phyloP scores from a whole-genome alignment of 768 basidiomycete genomes.

The Serpula lacrymans region DNA sequence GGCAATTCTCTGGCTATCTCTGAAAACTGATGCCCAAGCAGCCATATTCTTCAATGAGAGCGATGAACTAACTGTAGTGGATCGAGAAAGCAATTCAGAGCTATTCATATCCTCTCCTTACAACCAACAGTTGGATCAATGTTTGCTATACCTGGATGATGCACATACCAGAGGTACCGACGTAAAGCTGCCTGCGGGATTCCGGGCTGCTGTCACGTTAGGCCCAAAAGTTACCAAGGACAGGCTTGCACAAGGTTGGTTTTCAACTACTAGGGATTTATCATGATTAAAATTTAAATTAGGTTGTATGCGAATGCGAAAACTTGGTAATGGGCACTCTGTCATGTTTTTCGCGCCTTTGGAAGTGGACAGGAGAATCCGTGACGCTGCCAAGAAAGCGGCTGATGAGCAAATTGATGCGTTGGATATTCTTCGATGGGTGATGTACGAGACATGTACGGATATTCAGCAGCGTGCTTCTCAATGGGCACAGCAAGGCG shows the following conservation, averaged over 20 bases:
- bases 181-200: constrained; percentile 39
- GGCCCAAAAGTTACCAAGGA: constrained; percentile 51
- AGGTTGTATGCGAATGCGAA: constrained; percentile 56
- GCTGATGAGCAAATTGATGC: constrained; percentile 5
- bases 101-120: constrained; percentile 36
- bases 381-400: constrained; percentile 15
- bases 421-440: constrained; percentile 40
- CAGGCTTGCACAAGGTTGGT: constrained; percentile 42
- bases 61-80: constrained; percentile 27
- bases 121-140: constrained; percentile 31
- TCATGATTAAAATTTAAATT: constrained; percentile 1
- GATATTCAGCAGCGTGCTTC: constrained; percentile 38
- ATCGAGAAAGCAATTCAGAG: constrained; percentile 33
- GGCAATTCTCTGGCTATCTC: constrained; percentile 37
- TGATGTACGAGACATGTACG: constrained; percentile 40
- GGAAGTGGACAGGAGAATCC: constrained; percentile 37
- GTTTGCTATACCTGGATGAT: constrained; percentile 51
- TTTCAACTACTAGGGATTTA: neutral
- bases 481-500: constrained; percentile 41
- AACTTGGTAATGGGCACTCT: constrained; percentile 44
- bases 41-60: constrained; percentile 28
- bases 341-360: constrained; percentile 45
- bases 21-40: constrained; percentile 14
- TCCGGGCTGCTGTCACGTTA: constrained; percentile 44
- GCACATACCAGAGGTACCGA: constrained; percentile 45